Base-by-base conservation (phyloP, 2,329 filamentous ascomycete species). In the Sordariomycetes sp. region DNA sequence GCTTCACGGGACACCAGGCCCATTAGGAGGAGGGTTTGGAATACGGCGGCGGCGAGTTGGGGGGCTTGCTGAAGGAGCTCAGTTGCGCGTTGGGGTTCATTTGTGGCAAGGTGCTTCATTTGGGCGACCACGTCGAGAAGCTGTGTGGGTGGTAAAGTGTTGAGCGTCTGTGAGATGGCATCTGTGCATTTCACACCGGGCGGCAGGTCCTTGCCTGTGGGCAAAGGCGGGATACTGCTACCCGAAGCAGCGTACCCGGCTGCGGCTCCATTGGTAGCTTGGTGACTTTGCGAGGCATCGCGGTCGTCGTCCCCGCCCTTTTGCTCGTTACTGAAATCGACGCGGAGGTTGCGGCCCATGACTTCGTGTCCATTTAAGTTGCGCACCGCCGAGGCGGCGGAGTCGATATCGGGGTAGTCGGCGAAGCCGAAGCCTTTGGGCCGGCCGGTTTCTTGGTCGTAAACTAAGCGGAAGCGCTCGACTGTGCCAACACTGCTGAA, bases 341-440 rank as follows among this genome's bases (percentile, higher is more conserved):
- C 92, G 40, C 88, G 78, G 42, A 98, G 72, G 58, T 94, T 94
- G 49, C 92, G 78, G 36, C 87, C 87, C 80, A 94, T 93, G 53
- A 95, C 79, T 56, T 96, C 90, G 61, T 86, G 81, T 57, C 94
- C 87, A 63, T 96, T 94, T 34, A 96, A 67, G 54, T 98, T 96
- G 46, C 90, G 82, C 31, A 96, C 90, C 3, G 92, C 92, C 3
- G 87, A 94, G 24, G 90, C 86, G 21, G 92, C 92, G 18, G 87
- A 80, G 48, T 81, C 76, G 78, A 85, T 79, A 53, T 96, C 92
- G 36, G 86, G 83, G 53, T 94, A 98, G 56, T 96, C 90, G 50
- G 88, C 85, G 50, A 96, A 98, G 23, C 92, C 92, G 55, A 94
- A 98, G 14, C 92, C 92, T 59, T 95, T 96, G 1, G 92, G 88